A percentile compares a stretch with the other conserved stretches of the same genome.
phyloP scores from a whole-genome alignment of 148 eudicot genomes.

The Heliosperma pusillum region DNA sequence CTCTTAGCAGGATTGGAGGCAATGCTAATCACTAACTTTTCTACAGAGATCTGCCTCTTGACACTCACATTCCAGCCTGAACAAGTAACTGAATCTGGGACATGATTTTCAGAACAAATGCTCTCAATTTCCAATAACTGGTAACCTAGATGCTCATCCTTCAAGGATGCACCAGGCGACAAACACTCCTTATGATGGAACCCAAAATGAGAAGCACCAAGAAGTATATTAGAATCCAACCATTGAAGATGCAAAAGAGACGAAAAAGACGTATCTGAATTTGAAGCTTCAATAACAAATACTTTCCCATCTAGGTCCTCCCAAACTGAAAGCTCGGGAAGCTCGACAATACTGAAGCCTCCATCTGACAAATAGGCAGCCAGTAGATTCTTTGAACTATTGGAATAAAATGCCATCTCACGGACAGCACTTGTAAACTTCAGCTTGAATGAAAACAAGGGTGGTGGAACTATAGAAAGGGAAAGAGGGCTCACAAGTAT shows the following conservation, averaged over 20 bases:
- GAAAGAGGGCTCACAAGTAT: constrained; percentile 80
- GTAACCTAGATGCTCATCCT: constrained; percentile 41
- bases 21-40: constrained; percentile 49
- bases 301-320: constrained; percentile 82
- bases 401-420: constrained; percentile 67
- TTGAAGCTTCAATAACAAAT: constrained; percentile 49
- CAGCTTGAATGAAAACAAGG: constrained; percentile 73
- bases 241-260: constrained; percentile 72
- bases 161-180: constrained; percentile 25
- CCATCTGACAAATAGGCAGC: constrained; percentile 81
- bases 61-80: constrained; percentile 72
- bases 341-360: constrained; percentile 62
- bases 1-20: constrained; percentile 44
- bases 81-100: constrained; percentile 58
- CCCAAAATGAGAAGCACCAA: constrained; percentile 62
- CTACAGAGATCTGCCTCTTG: constrained; percentile 43
- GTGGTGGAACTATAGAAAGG: constrained; percentile 77
- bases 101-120: constrained; percentile 59
- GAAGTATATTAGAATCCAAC: constrained; percentile 78
- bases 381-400: constrained; percentile 45
- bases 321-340: constrained; percentile 72
- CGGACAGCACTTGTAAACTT: constrained; percentile 66
- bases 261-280: constrained; percentile 34
- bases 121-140: constrained; percentile 69
- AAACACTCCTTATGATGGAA: constrained; percentile 32